Evolutionary conservation across 768 basidiomycete species (phyloP).

Genomic region (Gloeopeniophorella convolvens): DNA sequence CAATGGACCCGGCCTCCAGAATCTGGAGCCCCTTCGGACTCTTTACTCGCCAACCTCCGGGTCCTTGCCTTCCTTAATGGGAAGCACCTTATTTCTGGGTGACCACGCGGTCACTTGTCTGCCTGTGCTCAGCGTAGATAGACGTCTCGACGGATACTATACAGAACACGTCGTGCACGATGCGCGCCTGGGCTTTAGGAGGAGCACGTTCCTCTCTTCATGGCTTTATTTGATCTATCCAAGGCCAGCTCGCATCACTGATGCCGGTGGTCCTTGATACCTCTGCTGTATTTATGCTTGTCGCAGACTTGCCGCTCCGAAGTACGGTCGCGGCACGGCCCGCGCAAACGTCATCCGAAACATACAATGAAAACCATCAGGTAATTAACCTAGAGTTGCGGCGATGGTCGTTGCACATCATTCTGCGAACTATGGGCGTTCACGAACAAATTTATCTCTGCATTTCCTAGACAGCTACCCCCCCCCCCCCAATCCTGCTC

Average conservation of each 20-base stretch:
- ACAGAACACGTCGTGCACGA: background rate
- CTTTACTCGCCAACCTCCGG: background rate
- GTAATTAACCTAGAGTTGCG: background rate
- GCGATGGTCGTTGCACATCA: background rate
- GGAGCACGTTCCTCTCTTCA: background rate
- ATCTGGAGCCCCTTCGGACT: background rate
- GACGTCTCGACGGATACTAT: constrained; percentile 1
- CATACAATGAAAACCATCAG: background rate
- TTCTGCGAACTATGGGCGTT: background rate
- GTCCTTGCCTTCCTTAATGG: background rate
- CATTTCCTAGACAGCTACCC: background rate
- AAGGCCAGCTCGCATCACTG: background rate
- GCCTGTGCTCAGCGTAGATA: background rate
- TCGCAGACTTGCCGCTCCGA: background rate
- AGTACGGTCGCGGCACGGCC: background rate
- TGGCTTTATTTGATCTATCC: constrained; percentile 4
- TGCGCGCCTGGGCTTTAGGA: background rate
- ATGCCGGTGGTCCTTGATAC: background rate
- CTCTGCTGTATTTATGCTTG: background rate
- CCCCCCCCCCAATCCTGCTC: too few relatives aligned
- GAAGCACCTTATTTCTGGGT: background rate
- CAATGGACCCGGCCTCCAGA: constrained; percentile 8
- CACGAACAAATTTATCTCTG: background rate
- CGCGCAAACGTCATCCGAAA: background rate
- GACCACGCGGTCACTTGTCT: constrained; percentile 7